Conservation (phyloP, 805 yeast species). For the Saccharomycopsis sp. region DNA sequence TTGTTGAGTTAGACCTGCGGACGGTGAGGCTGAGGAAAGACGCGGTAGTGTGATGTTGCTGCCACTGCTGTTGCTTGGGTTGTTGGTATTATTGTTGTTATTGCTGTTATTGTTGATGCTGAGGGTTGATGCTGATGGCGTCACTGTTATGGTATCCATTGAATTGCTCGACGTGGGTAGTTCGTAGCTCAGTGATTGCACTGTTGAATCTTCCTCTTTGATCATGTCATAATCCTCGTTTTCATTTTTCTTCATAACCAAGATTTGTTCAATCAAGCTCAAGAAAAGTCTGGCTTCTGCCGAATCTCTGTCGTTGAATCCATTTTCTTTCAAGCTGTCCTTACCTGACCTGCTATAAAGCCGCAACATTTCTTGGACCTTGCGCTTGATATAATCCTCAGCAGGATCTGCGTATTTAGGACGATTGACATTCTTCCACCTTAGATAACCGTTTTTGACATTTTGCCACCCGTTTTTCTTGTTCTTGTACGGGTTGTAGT, state of each 20-base stretch:
- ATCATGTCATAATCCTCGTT: not conserved
- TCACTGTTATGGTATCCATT: too few relatives aligned
- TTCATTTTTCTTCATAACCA: slow-evolving; percentile 12
- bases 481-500: slow-evolving; percentile 18
- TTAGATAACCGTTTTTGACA: slow-evolving; percentile 20
- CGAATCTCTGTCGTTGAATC: slow-evolving; percentile 16
- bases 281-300: slow-evolving; percentile 15
- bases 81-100: not conserved
- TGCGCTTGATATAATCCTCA: slow-evolving; percentile 21
- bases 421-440: slow-evolving; percentile 19
- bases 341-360: slow-evolving; percentile 19
- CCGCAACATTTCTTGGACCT: slow-evolving; percentile 21
- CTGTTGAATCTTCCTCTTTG: not conserved
- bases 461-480: slow-evolving; percentile 20
- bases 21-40: too few relatives aligned
- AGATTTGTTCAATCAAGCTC: slow-evolving; percentile 12
- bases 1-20: not conserved
- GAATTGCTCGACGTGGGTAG: too few relatives aligned
- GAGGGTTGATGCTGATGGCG: too few relatives aligned
- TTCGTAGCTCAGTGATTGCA: too few relatives aligned
- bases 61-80: not conserved
- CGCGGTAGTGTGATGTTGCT: not conserved
- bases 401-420: slow-evolving; percentile 22
- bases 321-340: slow-evolving; percentile 19
- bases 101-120: too few relatives aligned